A percentile compares a stretch with the other conserved stretches of the same genome.
These are phyloP conservation scores for Cucurbita ficifolia DNA, from an alignment of 306 rosid species.

Conservation along the genomic window DNA sequence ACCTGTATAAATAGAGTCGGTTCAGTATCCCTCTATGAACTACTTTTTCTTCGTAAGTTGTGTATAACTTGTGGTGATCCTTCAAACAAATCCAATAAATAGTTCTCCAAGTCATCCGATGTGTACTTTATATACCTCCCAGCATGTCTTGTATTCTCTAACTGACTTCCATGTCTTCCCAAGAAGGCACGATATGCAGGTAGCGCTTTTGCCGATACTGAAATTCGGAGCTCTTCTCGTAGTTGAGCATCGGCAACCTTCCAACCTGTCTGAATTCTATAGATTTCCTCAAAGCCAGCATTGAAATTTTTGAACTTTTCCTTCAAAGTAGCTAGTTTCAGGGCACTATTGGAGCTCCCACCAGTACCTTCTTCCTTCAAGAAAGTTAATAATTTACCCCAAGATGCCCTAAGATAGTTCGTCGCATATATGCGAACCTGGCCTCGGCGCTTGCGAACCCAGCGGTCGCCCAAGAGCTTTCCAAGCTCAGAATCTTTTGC, in stretches of 20 bases:
- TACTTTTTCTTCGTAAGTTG: conserved; percentile 64
- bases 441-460: conserved; percentile 83
- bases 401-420: conserved; percentile 72
- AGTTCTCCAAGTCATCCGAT: conserved; percentile 72
- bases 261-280: conserved; percentile 86
- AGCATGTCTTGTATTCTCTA: conserved; percentile 64
- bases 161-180: conserved; percentile 78
- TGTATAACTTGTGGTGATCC: conserved; percentile 69
- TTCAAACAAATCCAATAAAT: conserved; percentile 71
- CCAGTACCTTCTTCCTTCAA: conserved; percentile 87
- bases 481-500: conserved; percentile 78
- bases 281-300: conserved; percentile 71
- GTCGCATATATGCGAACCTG: conserved; percentile 75
- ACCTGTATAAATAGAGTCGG: neutral
- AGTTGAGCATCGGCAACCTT: conserved; percentile 80
- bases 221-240: conserved; percentile 76
- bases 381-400: conserved; percentile 67
- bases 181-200: conserved; percentile 87
- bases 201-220: conserved; percentile 74
- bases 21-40: conserved; percentile 18
- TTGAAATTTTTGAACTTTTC: conserved; percentile 88
- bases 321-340: conserved; percentile 64
- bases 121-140: conserved; percentile 81
- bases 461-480: conserved; percentile 68
- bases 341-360: conserved; percentile 64